Base-by-base conservation (phyloP, 2,329 filamentous ascomycete genomes). In the Clarireedia hainanense region DNA sequence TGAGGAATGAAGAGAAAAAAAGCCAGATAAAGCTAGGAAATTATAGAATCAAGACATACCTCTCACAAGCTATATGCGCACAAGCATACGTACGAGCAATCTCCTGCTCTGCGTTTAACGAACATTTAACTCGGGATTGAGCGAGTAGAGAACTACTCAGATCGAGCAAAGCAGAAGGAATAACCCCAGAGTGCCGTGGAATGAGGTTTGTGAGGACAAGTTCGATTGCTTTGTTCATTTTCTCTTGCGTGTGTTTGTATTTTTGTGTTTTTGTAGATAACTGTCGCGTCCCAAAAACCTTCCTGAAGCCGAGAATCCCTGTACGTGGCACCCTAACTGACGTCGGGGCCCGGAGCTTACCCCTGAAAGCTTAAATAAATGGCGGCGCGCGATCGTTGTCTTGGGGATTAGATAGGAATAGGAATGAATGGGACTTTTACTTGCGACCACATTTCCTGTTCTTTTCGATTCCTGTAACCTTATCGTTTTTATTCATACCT, bases 51-150 rank as follows among this genome's bases (percentile, higher is more conserved):
- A 26, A 23, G 49, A 64, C 46, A 20, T 73, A 89, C 88, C 89
- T 82, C 64, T 92, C 89, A 68, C 91, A 97, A 20, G 94, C 94
- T 58, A 99, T 80, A 71, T 96, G 86, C 14, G 89, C 88, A 69
- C 91, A 96, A 4, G 86, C 88, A 70, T 94, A 94, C 4, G 81
- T 79, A 20, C 91, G 80, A n/a, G 86, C 89, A 61, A 94, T 84
- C 70, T 96, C 91, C 70, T 96, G 91, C 55, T 95, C 89, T 3
- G 84, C 79, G 68, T 91, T 95, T 52, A 96, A 76, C 66, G 83
- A 85, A 50, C 89, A 89, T 65, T 84, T 85, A 67, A 84, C 83
- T 36, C 89, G 83, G 12, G 90, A 95, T 70, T 94, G 90, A 2
- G 88, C 85, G 46, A 95, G 80, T 6, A 95, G 75, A 7, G 86